These are phyloP conservation scores for Coemansia sp. DNA, from an alignment of 192 early-diverging fungal species.

Conservation along the genomic window DNA sequence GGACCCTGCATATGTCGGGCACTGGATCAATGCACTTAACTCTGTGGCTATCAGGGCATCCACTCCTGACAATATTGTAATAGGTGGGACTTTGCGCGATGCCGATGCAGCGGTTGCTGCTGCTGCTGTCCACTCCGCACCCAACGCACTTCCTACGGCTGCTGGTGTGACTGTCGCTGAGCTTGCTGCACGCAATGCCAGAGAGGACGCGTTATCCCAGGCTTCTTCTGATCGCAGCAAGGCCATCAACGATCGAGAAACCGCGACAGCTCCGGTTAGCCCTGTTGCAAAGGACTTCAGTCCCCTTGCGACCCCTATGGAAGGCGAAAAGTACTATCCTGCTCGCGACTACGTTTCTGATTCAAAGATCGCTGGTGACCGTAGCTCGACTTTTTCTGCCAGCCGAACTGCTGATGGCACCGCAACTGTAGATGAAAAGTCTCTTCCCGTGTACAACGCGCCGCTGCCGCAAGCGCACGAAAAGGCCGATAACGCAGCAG, in stretches of 20 bases:
- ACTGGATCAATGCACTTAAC: conserved; percentile 39
- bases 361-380: not conserved
- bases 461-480: not conserved
- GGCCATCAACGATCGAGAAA: not conserved
- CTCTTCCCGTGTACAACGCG: not conserved
- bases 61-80: conserved; percentile 9
- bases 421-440: not conserved
- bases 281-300: not conserved
- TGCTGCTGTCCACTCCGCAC: not conserved
- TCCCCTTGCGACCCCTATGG: conserved; percentile 1
- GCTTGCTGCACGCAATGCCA: conserved; percentile 17
- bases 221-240: not conserved
- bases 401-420: not conserved
- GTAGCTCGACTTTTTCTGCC: conserved; percentile 1
- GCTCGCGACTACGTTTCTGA: conserved; percentile 9
- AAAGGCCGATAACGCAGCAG: not conserved
- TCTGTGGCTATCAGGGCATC: conserved; percentile 13
- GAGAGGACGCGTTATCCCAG: conserved; percentile 14
- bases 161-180: conserved; percentile 25
- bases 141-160: conserved; percentile 27
- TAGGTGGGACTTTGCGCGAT: conserved; percentile 37
- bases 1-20: conserved; percentile 12
- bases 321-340: conserved; percentile 15
- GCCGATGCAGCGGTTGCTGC: conserved; percentile 17
- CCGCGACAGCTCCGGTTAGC: not conserved